A percentile compares a stretch with the other conserved stretches of the same genome.
Evolutionary conservation across 1,284 basidiomycete species (phyloP).

Genomic region (Trichosporon asahii): DNA sequence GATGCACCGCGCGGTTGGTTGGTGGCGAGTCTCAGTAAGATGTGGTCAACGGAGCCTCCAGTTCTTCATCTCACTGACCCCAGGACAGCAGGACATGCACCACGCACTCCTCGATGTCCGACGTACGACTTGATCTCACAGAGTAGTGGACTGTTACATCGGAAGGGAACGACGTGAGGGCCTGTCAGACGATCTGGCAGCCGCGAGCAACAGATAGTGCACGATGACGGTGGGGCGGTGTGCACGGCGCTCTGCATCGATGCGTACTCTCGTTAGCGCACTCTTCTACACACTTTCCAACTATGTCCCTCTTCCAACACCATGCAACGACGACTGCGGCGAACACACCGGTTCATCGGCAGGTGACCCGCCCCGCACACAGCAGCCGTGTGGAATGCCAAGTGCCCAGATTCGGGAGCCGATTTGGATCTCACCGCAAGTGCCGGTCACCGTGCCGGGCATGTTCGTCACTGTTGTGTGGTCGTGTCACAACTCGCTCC

Average conservation of each 20-base stretch:
- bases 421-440: not conserved
- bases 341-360: not conserved
- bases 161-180: too few species aligned
- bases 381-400: not conserved
- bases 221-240: too few species aligned
- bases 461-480: not conserved
- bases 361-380: not conserved
- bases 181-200: not conserved
- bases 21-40: not conserved
- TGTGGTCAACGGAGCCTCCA: not conserved
- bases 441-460: not conserved
- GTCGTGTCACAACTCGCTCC: not conserved
- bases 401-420: not conserved
- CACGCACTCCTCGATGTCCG: too few species aligned
- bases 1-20: not conserved
- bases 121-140: too few species aligned
- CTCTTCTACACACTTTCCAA: too few species aligned
- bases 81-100: not conserved
- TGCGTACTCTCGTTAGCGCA: not conserved
- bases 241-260: not conserved
- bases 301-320: too few species aligned
- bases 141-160: not conserved
- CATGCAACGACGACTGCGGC: too few species aligned
- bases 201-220: not conserved
- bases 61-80: not conserved